phyloP scores from a whole-genome alignment of 139 green algal species.

The Auxenochlorella pyrenoidosa region DNA sequence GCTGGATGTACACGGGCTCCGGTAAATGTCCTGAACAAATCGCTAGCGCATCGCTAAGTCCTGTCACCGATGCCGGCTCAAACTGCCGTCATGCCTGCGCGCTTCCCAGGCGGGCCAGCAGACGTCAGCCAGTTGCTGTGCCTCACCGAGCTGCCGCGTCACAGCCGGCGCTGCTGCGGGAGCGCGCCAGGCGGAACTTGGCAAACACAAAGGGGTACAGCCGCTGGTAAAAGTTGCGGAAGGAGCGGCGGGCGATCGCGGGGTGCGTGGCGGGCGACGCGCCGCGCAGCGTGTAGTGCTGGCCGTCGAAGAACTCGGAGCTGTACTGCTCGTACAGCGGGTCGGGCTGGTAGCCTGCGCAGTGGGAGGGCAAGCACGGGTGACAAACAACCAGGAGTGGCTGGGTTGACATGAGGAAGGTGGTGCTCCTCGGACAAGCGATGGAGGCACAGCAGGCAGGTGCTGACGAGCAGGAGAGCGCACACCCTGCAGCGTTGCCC shows the following conservation, averaged over 20 bases:
- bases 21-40: too few relatives aligned
- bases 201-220: slow-evolving; percentile 70
- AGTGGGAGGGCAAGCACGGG: background rate
- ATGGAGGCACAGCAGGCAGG: too few relatives aligned
- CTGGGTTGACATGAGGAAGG: background rate
- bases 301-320: slow-evolving; percentile 71
- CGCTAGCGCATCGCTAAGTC: too few relatives aligned
- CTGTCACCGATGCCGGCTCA: too few relatives aligned
- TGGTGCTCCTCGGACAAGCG: background rate
- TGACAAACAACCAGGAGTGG: background rate
- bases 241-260: slow-evolving; percentile 50
- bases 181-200: slow-evolving; percentile 59
- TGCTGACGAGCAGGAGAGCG: too few relatives aligned
- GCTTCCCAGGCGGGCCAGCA: too few relatives aligned
- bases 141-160: too few relatives aligned
- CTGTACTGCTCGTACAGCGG: slow-evolving; percentile 68
- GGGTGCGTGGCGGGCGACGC: slow-evolving; percentile 58
- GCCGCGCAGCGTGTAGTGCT: slow-evolving; percentile 68
- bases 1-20: too few relatives aligned
- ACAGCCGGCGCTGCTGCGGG: too few relatives aligned
- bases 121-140: too few relatives aligned
- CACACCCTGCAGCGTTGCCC: too few relatives aligned
- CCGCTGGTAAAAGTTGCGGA: slow-evolving; percentile 74
- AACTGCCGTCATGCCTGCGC: too few relatives aligned
- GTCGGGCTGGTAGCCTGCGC: slow-evolving; percentile 59